Evolutionary conservation across 2,329 filamentous ascomycete genomes (phyloP).

Genomic region (Penicillium frequentans): DNA sequence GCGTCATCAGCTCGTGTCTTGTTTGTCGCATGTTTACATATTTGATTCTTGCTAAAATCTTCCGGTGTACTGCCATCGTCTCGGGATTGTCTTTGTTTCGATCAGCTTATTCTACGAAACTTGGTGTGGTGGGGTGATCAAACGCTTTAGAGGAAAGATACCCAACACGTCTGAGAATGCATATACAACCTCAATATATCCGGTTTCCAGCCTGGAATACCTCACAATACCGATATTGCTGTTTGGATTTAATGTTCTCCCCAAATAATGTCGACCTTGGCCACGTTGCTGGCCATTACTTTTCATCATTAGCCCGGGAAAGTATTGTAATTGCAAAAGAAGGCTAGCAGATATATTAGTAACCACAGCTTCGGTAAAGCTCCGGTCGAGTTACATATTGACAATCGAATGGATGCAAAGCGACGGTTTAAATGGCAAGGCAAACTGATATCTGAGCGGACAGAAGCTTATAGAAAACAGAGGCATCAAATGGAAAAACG

Average conservation of each 20-base stretch:
- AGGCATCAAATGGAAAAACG: constrained; percentile 6
- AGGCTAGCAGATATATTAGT: neutral
- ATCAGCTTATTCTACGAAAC: neutral
- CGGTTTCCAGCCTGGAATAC: neutral
- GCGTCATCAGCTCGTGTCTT: constrained; percentile 1
- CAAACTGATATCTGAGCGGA: constrained; percentile 6
- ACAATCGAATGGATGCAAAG: neutral
- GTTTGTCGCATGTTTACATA: constrained; percentile 2
- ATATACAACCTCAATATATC: constrained; percentile 17
- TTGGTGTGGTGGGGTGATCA: constrained; percentile 6
- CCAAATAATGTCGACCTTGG: neutral
- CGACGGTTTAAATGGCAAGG: neutral
- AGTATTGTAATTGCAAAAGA: neutral
- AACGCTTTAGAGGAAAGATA: constrained; percentile 24
- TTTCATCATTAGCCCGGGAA: neutral
- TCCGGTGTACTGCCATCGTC: neutral
- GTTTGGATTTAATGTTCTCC: neutral
- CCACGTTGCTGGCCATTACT: neutral
- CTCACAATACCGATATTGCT: neutral
- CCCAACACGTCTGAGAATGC: constrained; percentile 20
- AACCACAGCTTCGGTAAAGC: neutral
- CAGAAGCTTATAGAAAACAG: constrained; percentile 4
- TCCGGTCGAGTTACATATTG: constrained; percentile 1
- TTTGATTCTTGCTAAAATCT: constrained; percentile 5
- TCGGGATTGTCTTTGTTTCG: constrained; percentile 2